Evolutionary conservation across 163 green algal genomes (phyloP), one percentile per base, ranked within the genome.

Genomic region (Trebouxia gelatinosa): DNA sequence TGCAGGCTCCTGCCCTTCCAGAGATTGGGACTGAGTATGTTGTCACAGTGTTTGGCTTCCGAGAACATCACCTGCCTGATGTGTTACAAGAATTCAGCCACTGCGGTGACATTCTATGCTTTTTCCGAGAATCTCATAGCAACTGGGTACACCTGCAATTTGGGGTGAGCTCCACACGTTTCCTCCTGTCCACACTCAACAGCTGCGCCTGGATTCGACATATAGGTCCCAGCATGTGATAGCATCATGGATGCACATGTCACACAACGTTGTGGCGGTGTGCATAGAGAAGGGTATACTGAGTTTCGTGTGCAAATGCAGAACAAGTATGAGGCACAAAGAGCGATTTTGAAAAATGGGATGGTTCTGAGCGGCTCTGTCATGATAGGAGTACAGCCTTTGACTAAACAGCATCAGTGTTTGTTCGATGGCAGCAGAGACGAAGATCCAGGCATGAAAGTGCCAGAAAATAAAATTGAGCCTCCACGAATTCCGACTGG

Each of bases 71-170:
- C 23, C 7, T 32, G 29, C 28, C 4, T 37, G 39, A 86, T 11
- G 80, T 93, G 19, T 68, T 93, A 34, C 81, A 81, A 1, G 85
- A 92, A 75, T 91, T 94, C 70, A 79, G 87, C 57, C 84, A 82
- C 17, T 94, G 89, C 66, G 93, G 93, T 1, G 90, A 97, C 67
- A 91, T 97, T 16, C 13, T 92, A 84, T 90, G 90, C 38, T 89
- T 80, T 23, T 93, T 89, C 65, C 87, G 89, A 11, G 67, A 86
- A 54, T 75, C 81, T 34, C 6, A 59, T 16, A 51, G 77, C 61
- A 97, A 97, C 83, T 97, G 91, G 90, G 79, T 95, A 5, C 91
- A 97, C 80, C 62, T 95, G 28, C 87, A 91, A 62, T 97, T 83
- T 70, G 71, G 62, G 81, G 83, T 87, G 54, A 26, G 81, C 7